These are phyloP conservation scores for Pythium volutum DNA, from an alignment of 352 stramenopile species.

Conservation along the genomic window DNA sequence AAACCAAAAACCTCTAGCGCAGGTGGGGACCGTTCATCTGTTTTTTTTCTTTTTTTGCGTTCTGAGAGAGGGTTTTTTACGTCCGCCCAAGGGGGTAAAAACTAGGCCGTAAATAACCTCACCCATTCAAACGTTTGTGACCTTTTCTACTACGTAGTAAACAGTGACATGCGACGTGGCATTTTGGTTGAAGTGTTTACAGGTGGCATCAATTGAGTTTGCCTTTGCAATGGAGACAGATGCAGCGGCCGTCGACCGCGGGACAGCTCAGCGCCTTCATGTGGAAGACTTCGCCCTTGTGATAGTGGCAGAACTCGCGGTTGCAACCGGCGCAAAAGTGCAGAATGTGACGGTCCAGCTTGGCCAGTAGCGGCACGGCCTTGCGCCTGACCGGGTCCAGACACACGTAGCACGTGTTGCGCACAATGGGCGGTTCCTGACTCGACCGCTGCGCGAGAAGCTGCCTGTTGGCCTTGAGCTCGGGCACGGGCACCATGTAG, in stretches of 20 bases:
- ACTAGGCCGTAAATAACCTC: conserved; percentile 6
- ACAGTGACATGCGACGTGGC: background rate
- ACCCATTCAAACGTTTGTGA: background rate
- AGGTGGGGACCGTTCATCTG: conserved; percentile 5
- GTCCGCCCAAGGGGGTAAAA: background rate
- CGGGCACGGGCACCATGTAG: conserved; percentile 80
- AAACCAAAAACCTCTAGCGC: conserved; percentile 6
- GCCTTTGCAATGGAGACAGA: conserved; percentile 73
- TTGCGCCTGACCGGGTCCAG: conserved; percentile 62
- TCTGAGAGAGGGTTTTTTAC: conserved; percentile 18
- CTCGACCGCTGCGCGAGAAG: conserved; percentile 41
- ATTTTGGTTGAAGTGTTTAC: too few relatives aligned
- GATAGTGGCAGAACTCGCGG: conserved; percentile 79
- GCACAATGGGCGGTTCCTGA: conserved; percentile 36
- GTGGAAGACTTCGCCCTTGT: conserved; percentile 77
- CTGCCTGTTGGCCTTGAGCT: conserved; percentile 52
- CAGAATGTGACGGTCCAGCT: conserved; percentile 64
- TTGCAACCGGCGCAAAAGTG: conserved; percentile 84
- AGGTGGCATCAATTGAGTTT: background rate
- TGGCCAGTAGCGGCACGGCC: conserved; percentile 59
- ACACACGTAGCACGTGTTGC: conserved; percentile 77
- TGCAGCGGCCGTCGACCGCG: conserved; percentile 70
- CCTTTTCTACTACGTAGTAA: too few relatives aligned
- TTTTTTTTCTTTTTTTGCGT: conserved; percentile 20
- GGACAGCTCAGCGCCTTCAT: conserved; percentile 77